Evolutionary conservation across 1,139 yeast genomes (phyloP), one percentile per base, ranked within the genome.

Genomic region (Debaryomyces sp.): DNA sequence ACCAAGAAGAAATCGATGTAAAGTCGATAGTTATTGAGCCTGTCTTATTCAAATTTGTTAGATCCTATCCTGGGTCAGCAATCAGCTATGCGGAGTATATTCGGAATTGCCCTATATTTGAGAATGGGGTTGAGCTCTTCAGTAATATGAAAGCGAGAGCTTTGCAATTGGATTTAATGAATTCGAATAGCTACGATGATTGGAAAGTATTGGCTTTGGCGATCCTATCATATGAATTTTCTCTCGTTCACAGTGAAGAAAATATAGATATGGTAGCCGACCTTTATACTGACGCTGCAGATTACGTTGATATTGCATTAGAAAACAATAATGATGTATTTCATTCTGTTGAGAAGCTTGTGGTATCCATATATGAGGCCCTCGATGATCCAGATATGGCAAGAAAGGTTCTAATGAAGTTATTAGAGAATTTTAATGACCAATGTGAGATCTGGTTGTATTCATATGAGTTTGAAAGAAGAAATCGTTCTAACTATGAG

Each of bases 391-490:
- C 60, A 0, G 64, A 57, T 0, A 51, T 50, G 24, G 80, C 80
- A 0, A 51, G 67, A 12, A 42, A 48, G 0, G 49, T 70, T 2
- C 53, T 78, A 47, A 51, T 58, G 2, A 45, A 46, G n/a, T 54
- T 81, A 27, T 48, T 72, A 4, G 56, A 58, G 3, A 54, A 49
- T 0, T 76, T 68, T 47, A 52, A 62, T 0, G 50, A 58, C 4
- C 74, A 77, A 50, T 60, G 73, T 13, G 82, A 77, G 23, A 68
- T 76, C 9, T 84, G 87, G 87, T 50, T 81, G 6, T 70, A 64
- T 46, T 73, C 75, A 7, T 61, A 66, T 40, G 68, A 72, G 5
- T 73, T 77, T 62, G 80, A 75, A 50, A 61, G 59, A 41, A 54
- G 64, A 30, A 55, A 68, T 50, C 64, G 65, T 1, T 48, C 53